Percentiles rank a stretch among this genome's conserved stretches.
Evolutionary conservation across 257 asterid species (phyloP).

Genomic region (Ballota nigra): DNA sequence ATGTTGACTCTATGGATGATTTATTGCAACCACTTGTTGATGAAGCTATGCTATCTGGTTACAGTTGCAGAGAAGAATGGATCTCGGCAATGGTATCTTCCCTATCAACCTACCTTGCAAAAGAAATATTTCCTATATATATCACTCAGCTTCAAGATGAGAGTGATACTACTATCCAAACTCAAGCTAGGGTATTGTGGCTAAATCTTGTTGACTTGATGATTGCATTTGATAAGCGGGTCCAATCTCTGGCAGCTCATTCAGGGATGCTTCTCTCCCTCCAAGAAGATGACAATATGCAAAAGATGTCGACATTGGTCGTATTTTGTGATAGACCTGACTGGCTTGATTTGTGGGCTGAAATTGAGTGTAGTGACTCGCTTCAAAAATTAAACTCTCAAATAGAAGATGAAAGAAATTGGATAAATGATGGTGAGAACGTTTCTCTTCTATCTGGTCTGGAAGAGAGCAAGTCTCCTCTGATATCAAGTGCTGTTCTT

Average conservation of each 20-base stretch:
- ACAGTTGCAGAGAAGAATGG: slow-evolving; percentile 99
- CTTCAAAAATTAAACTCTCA: slow-evolving; percentile 59
- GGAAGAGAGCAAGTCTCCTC: slow-evolving; percentile 69
- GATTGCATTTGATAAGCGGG: slow-evolving; percentile 77
- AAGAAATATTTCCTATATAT: slow-evolving; percentile 68
- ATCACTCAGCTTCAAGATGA: slow-evolving; percentile 61
- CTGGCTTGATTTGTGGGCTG: slow-evolving; percentile 94
- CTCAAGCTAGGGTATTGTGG: slow-evolving; percentile 72
- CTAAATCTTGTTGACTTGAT: slow-evolving; percentile 80
- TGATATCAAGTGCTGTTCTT: slow-evolving; percentile 56
- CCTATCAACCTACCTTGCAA: slow-evolving; percentile 71
- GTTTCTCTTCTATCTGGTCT: slow-evolving; percentile 45
- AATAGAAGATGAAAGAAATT: slow-evolving; percentile 64
- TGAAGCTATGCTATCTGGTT: slow-evolving; percentile 89
- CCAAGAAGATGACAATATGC: slow-evolving; percentile 62
- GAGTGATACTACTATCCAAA: slow-evolving; percentile 35
- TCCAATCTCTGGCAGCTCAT: slow-evolving; percentile 60
- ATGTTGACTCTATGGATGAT: slow-evolving; percentile 94
- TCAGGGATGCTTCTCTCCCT: slow-evolving; percentile 64
- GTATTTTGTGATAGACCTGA: slow-evolving; percentile 94
- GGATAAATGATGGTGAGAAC: slow-evolving; percentile 47
- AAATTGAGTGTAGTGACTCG: slow-evolving; percentile 66
- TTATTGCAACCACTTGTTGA: slow-evolving; percentile 90
- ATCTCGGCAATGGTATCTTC: slow-evolving; percentile 84
- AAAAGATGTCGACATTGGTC: slow-evolving; percentile 63